Evolutionary conservation across 2,329 filamentous ascomycete genomes (phyloP).

Genomic region (Juglanconis oblonga): DNA sequence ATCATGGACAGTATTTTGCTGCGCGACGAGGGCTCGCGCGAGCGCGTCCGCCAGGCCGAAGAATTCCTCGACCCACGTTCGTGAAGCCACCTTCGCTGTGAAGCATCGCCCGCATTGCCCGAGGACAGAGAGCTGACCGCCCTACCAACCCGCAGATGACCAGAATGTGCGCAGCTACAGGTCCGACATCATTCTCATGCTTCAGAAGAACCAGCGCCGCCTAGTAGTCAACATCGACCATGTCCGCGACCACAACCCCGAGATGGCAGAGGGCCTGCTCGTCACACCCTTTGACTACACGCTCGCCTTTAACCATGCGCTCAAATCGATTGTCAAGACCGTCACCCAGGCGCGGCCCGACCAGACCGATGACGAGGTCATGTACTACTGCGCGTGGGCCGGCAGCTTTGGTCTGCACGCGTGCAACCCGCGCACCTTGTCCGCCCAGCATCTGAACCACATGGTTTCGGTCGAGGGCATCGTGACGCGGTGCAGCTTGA

Average conservation of each 20-base stretch:
- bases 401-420: constrained; percentile 94
- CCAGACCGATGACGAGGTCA: constrained; percentile 72
- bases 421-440: constrained; percentile 90
- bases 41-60: constrained; percentile 81
- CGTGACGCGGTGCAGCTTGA: constrained; percentile 91
- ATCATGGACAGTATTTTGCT: constrained; percentile 72
- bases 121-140: neutral
- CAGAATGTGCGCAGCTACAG: constrained; percentile 70
- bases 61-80: constrained; percentile 93
- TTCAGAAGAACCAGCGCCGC: constrained; percentile 64
- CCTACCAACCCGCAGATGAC: constrained; percentile 38
- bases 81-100: constrained; percentile 26
- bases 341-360: constrained; percentile 62
- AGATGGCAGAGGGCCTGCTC: constrained; percentile 76
- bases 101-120: neutral
- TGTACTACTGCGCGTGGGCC: constrained; percentile 96
- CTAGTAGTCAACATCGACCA: constrained; percentile 81
- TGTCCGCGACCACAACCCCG: constrained; percentile 80
- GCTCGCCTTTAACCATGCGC: constrained; percentile 82
- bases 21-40: constrained; percentile 78
- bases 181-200: constrained; percentile 79
- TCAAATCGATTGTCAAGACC: constrained; percentile 83
- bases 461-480: constrained; percentile 98
- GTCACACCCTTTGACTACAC: constrained; percentile 85
- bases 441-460: constrained; percentile 84